Evolutionary conservation across 2,329 filamentous ascomycete genomes (phyloP).

Genomic region (Thermothelomyces thermophilus): DNA sequence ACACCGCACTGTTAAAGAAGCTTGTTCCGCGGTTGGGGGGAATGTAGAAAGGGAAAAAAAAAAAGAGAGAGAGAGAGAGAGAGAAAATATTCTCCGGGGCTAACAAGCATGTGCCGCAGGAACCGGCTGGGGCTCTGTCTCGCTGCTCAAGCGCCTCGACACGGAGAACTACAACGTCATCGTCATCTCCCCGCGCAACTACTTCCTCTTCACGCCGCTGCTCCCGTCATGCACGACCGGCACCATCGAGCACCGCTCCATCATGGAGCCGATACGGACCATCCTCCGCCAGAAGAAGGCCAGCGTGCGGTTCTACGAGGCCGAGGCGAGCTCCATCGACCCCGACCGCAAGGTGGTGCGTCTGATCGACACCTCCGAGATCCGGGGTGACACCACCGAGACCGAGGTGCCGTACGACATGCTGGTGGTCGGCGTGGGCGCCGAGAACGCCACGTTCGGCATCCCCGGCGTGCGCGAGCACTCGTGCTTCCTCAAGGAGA

Average conservation of each 20-base stretch:
- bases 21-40: background rate
- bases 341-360: constrained; percentile 81
- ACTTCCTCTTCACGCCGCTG: constrained; percentile 98
- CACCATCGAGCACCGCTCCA: constrained; percentile 96
- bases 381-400: constrained; percentile 74
- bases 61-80: too few species aligned
- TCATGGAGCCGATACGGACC: constrained; percentile 98
- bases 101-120: constrained; percentile 51
- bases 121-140: constrained; percentile 92
- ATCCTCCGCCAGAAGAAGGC: constrained; percentile 94
- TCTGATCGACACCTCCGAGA: constrained; percentile 86
- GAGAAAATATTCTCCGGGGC: too few species aligned
- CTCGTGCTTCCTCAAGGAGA: constrained; percentile 98
- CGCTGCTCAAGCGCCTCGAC: constrained; percentile 95
- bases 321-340: constrained; percentile 92
- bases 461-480: constrained; percentile 93
- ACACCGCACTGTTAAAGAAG: background rate
- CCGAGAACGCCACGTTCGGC: constrained; percentile 97
- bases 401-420: constrained; percentile 97
- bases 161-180: constrained; percentile 99
- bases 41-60: too few species aligned
- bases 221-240: constrained; percentile 96
- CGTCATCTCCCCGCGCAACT: constrained; percentile 96
- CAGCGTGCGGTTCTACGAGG: constrained; percentile 94
- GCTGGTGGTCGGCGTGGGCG: constrained; percentile 94